Evolutionary conservation across 345 rosid genomes (phyloP), one percentile per base, ranked within the genome.

Genomic region (Aurinia saxatilis): DNA sequence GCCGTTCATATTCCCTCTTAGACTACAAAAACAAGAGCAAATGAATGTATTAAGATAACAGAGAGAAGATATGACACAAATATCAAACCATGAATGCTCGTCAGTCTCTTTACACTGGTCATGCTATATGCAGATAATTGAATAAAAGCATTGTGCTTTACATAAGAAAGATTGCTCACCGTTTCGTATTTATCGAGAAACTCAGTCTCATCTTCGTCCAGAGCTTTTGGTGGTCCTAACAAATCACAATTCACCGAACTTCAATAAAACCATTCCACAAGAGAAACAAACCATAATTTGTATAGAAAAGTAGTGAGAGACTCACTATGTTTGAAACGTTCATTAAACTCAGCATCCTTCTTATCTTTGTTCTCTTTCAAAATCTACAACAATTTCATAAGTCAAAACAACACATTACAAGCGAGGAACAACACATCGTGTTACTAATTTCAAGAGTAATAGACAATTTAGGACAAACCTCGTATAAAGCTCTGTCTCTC

Each of bases 201-300:
- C 82, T 93, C 99, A 5, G 95, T 90, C 77, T 93, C 99, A 23
- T 93, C 97, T 64, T 87, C 95, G 73, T 93, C 99, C 73, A 93
- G 68, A 60, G 99, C 90, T 81, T 93, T 93, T 2, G 99, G 99
- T 23, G 97, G 99, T 65, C 95, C 99, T 93, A 74, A 2, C 7
- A 51, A 49, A 59, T 34, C 17, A 62, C 48, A 64, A 42, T 57
- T 23, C 6, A 11, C 17, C 60, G 46, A 42, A 12, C 25, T 21
- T 21, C 25, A 21, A 21, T 21, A 21, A 27, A 27, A 27, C 36
- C n/a, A 59, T 8, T 30, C 33, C 33, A 33, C 21, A 45, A 44
- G 12, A 13, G 12, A 23, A 31, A 45, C 18, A 46, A 13, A 6
- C 7, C 36, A 42, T 34, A 11, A 15, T 1, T 2, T 23, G 10